Conservation (phyloP, 2,329 filamentous ascomycete genomes). For the Alternaria sp. region DNA sequence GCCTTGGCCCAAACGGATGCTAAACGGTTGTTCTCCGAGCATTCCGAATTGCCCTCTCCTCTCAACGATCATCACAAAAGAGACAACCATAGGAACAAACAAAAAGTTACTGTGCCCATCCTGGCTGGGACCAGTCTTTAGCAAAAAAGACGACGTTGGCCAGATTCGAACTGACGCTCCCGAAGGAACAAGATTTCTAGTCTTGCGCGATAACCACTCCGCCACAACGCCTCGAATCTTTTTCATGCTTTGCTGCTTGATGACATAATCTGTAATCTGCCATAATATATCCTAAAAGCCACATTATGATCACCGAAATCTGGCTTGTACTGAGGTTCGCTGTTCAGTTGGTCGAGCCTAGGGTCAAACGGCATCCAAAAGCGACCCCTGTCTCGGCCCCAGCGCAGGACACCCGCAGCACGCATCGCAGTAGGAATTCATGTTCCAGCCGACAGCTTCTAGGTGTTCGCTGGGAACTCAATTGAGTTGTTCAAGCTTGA, state of each 20-base stretch:
- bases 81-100: background rate
- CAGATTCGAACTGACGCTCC: slow-evolving; percentile 23
- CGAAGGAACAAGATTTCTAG: slow-evolving; percentile 24
- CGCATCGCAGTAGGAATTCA: background rate
- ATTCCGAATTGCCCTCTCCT: too few species aligned
- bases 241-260: background rate
- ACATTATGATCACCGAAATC: too few species aligned
- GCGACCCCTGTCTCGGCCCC: background rate
- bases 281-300: accelerated
- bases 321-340: too few species aligned
- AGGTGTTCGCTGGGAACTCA: background rate
- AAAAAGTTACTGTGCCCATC: too few species aligned
- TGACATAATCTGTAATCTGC: background rate
- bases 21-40: background rate
- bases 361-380: background rate
- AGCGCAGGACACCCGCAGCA: background rate
- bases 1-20: background rate
- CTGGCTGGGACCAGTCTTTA: background rate
- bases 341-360: background rate
- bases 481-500: background rate
- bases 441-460: background rate
- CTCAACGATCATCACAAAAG: background rate
- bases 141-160: slow-evolving; percentile 18
- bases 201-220: slow-evolving; percentile 22
- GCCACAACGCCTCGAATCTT: background rate